Evolutionary conservation across 495 filamentous ascomycete species (phyloP).

Genomic region (Podospora comata): DNA sequence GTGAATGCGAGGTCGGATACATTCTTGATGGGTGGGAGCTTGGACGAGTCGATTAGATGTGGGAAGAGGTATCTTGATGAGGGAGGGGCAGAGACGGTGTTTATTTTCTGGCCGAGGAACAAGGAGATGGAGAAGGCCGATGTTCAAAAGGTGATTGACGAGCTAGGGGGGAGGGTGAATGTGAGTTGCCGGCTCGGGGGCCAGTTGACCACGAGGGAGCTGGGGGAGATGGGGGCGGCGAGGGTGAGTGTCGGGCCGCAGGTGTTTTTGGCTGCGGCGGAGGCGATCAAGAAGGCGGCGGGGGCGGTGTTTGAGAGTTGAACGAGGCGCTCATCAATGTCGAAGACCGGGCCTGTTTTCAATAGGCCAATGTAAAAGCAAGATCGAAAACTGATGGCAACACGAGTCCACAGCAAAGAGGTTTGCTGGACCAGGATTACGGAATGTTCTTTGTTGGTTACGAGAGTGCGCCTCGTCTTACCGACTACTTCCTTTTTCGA

Average conservation of each 20-base stretch:
- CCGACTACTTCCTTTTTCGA: background rate
- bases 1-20: conserved; percentile 50
- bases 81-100: conserved; percentile 50
- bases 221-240: conserved; percentile 44
- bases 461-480: background rate
- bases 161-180: conserved; percentile 33
- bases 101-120: conserved; percentile 36
- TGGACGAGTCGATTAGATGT: conserved; percentile 45
- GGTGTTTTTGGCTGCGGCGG: conserved; percentile 17
- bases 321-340: too few relatives aligned
- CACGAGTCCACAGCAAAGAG: too few relatives aligned
- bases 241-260: conserved; percentile 45
- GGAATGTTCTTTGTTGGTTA: too few relatives aligned
- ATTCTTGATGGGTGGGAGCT: conserved; percentile 28
- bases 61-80: conserved; percentile 43
- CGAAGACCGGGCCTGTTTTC: background rate
- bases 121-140: conserved; percentile 34
- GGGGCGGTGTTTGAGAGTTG: conserved; percentile 13
- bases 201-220: conserved; percentile 30
- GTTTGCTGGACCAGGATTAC: too few relatives aligned
- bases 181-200: conserved; percentile 24
- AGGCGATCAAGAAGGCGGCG: conserved; percentile 15
- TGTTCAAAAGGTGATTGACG: conserved; percentile 36
- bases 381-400: too few relatives aligned
- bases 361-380: too few relatives aligned